Evolutionary conservation across 1,284 basidiomycete genomes (phyloP).

Genomic region (Irpex sp.): DNA sequence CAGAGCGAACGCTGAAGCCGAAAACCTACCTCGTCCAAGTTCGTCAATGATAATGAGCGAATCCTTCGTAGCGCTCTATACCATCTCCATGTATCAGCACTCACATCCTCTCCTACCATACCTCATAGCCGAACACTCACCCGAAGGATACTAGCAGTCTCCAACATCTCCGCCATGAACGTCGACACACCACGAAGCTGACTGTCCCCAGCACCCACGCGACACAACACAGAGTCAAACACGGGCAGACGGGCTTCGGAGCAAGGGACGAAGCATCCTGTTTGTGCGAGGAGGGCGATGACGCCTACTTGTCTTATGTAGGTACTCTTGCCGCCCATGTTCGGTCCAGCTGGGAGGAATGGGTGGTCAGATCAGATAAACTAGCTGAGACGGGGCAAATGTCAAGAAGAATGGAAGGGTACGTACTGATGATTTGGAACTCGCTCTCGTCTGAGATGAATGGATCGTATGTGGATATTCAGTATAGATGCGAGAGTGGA

Average conservation of each 20-base stretch:
- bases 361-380: constrained; percentile 2
- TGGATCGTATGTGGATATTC: no score
- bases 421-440: constrained; percentile 82
- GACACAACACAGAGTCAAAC: constrained; percentile 94
- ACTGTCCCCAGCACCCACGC: constrained; percentile 97
- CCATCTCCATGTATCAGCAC: not conserved
- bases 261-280: constrained; percentile 94
- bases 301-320: constrained; percentile 93
- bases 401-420: not conserved
- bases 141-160: constrained; percentile 93
- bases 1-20: not conserved
- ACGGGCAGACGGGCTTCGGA: constrained; percentile 83
- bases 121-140: constrained; percentile 37
- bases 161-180: constrained; percentile 99
- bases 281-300: constrained; percentile 93
- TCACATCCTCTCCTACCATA: not conserved
- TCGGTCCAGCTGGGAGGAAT: constrained; percentile 72
- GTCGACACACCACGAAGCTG: constrained; percentile 98
- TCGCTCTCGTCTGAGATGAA: constrained; percentile 60
- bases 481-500: constrained; percentile 10
- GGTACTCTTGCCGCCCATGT: constrained; percentile 96
- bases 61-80: constrained; percentile 84
- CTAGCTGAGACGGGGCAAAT: constrained; percentile 5
- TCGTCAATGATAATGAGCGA: constrained; percentile 99
- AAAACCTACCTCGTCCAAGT: constrained; percentile 75